A percentile compares a stretch with the other conserved stretches of the same genome.
phyloP scores from a whole-genome alignment of 108 stramenopile species.

The Pseudonitzschia pungens region DNA sequence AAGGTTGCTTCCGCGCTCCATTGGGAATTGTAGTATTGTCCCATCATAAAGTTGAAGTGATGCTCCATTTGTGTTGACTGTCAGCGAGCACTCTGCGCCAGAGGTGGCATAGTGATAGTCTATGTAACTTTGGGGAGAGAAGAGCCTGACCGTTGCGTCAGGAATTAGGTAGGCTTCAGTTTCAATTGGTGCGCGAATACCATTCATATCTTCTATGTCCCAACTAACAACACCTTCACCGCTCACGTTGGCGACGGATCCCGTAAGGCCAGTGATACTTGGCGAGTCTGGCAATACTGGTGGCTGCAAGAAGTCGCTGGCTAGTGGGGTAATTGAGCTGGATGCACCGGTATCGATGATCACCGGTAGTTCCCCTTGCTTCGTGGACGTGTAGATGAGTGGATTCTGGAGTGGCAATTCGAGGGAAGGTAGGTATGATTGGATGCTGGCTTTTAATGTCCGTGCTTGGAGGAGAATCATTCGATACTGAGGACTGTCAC shows the following conservation, averaged over 20 bases:
- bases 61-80: not conserved
- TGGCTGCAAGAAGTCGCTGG: not conserved
- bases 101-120: not conserved
- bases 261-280: not conserved
- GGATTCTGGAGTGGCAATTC: not conserved
- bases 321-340: not conserved
- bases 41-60: not conserved
- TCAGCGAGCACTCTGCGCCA: not conserved
- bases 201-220: not conserved
- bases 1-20: not conserved
- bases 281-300: not conserved
- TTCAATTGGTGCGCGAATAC: accelerated
- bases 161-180: not conserved
- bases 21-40: not conserved
- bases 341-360: not conserved
- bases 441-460: not conserved
- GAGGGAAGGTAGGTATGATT: not conserved
- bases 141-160: not conserved
- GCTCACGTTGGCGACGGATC: not conserved
- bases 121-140: not conserved
- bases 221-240: not conserved
- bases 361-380: not conserved
- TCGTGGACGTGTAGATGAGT: not conserved
- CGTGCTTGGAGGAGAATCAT: not conserved
- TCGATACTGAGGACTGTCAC: not conserved